Percentiles rank a stretch among this genome's conserved stretches.
phyloP scores from a whole-genome alignment of 805 yeast species.

The Kazachstania kunashirensis region DNA sequence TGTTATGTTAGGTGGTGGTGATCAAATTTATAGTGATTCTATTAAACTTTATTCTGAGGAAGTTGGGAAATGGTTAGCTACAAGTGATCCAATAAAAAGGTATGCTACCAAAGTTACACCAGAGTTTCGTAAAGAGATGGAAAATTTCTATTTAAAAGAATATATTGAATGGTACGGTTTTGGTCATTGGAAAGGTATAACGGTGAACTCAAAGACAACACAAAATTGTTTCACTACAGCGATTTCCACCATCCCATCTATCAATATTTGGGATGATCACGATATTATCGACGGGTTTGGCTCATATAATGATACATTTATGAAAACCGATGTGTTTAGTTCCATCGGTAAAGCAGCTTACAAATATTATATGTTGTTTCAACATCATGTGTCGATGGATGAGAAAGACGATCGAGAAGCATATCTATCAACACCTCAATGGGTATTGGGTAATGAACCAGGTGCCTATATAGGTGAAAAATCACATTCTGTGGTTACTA shows the following conservation, averaged over 20 bases:
- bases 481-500: slow-evolving; percentile 60
- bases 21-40: slow-evolving; percentile 84
- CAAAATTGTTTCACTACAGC: slow-evolving; percentile 67
- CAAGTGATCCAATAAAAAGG: slow-evolving; percentile 41
- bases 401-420: slow-evolving; percentile 29
- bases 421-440: slow-evolving; percentile 37
- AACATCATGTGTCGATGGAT: slow-evolving; percentile 60
- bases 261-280: slow-evolving; percentile 89
- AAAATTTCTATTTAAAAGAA: slow-evolving; percentile 57
- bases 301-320: slow-evolving; percentile 67
- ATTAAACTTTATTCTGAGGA: slow-evolving; percentile 48
- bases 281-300: slow-evolving; percentile 97
- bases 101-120: slow-evolving; percentile 36
- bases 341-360: slow-evolving; percentile 73
- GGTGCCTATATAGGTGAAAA: slow-evolving; percentile 59
- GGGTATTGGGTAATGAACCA: slow-evolving; percentile 48
- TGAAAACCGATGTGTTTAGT: slow-evolving; percentile 57
- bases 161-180: slow-evolving; percentile 84
- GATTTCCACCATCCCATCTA: slow-evolving; percentile 70
- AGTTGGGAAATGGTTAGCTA: slow-evolving; percentile 53
- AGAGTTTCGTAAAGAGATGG: slow-evolving; percentile 45
- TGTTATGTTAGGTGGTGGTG: slow-evolving; percentile 97
- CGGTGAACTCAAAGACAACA: slow-evolving; percentile 45
- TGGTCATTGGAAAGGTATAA: slow-evolving; percentile 71
- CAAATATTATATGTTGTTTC: slow-evolving; percentile 83